Conservation (phyloP, 1,284 basidiomycete genomes). For the Cryptococcus hybrid region DNA sequence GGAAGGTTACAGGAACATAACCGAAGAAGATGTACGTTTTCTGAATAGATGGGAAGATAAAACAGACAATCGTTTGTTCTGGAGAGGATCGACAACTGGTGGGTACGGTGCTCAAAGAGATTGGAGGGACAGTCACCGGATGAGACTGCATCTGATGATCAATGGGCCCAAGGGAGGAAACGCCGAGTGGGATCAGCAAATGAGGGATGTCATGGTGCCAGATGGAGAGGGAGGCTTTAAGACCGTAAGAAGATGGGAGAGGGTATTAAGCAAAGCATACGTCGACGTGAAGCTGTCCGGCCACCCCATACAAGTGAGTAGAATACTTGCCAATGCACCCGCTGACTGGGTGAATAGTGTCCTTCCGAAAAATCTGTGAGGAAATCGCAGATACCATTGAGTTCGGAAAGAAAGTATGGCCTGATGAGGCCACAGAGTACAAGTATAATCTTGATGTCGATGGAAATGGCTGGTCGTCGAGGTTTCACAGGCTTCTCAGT, state of each 20-base stretch:
- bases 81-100: conserved; percentile 50
- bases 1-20: conserved; percentile 45
- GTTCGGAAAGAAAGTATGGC: conserved; percentile 54
- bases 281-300: conserved; percentile 50
- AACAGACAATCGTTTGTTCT: conserved; percentile 47
- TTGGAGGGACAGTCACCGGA: conserved; percentile 50
- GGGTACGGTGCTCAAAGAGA: conserved; percentile 43
- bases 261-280: conserved; percentile 43
- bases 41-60: conserved; percentile 46
- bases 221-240: conserved; percentile 41
- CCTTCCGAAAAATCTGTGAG: conserved; percentile 28
- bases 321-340: not conserved
- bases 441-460: conserved; percentile 52
- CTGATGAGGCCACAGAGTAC: conserved; percentile 56
- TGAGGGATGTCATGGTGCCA: conserved; percentile 45
- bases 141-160: conserved; percentile 49
- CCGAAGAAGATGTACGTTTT: conserved; percentile 28
- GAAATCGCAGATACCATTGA: conserved; percentile 42
- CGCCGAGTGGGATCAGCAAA: conserved; percentile 30
- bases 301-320: conserved; percentile 34
- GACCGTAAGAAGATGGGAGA: conserved; percentile 28
- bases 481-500: conserved; percentile 51
- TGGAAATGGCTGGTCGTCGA: conserved; percentile 50
- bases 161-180: conserved; percentile 47
- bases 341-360: conserved; percentile 12